Evolutionary conservation across 2,329 filamentous ascomycete genomes (phyloP).

Genomic region (Fusarium sp.): DNA sequence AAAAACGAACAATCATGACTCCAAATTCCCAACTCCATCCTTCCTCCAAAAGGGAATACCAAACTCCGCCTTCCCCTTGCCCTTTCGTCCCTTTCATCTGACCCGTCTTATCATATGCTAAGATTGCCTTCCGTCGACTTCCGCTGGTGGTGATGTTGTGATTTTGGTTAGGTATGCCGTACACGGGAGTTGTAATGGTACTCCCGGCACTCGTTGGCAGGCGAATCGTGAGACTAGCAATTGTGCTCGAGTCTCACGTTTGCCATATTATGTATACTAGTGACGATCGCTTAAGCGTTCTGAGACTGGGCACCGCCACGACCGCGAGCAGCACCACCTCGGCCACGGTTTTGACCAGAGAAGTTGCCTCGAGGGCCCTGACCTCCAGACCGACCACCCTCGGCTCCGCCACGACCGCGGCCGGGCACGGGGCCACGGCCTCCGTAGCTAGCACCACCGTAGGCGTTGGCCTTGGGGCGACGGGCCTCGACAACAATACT

Average conservation of each 20-base stretch:
- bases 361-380: constrained; percentile 78
- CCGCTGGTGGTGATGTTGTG: constrained; percentile 8
- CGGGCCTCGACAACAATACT: constrained; percentile 90
- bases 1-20: constrained; percentile 53
- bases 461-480: constrained; percentile 79
- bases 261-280: constrained; percentile 21
- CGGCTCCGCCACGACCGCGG: constrained; percentile 76
- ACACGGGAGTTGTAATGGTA: constrained; percentile 3
- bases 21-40: constrained; percentile 52
- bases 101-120: constrained; percentile 11
- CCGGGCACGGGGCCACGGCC: constrained; percentile 71
- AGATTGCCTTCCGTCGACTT: constrained; percentile 12
- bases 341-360: constrained; percentile 73
- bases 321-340: constrained; percentile 75
- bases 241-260: constrained; percentile 11
- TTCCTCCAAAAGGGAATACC: constrained; percentile 50
- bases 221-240: constrained; percentile 10
- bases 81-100: constrained; percentile 13
- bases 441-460: constrained; percentile 76
- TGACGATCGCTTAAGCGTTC: constrained; percentile 59
- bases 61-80: constrained; percentile 45
- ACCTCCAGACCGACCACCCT: constrained; percentile 70
- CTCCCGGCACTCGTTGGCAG: constrained; percentile 4
- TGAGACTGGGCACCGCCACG: constrained; percentile 71
- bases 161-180: constrained; percentile 16